A percentile compares a stretch with the other conserved stretches of the same genome.
Conservation (phyloP, 2,329 filamentous ascomycete genomes). For the Aspergillus unguis region DNA sequence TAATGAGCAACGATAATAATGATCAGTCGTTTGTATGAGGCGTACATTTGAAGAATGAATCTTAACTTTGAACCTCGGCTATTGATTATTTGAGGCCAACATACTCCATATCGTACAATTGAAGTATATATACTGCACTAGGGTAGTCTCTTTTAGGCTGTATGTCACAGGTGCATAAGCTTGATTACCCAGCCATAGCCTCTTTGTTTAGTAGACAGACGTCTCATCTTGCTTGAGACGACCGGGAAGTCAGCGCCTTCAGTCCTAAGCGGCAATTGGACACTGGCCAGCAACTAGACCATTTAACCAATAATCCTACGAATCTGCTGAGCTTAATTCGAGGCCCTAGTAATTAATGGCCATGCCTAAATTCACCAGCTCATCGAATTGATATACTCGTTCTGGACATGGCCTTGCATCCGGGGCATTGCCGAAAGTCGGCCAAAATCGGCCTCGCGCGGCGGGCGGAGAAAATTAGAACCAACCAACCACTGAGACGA, state of each 20-base stretch:
- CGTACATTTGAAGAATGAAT: not conserved
- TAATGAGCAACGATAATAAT: slow-evolving; percentile 30
- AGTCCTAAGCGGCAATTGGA: no score
- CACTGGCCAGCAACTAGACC: no score
- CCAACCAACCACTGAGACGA: slow-evolving; percentile 33
- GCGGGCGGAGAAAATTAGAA: slow-evolving; percentile 27
- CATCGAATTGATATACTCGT: no score
- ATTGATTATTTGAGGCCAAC: not conserved
- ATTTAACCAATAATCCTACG: no score
- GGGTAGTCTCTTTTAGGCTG: not conserved
- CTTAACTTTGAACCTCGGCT: not conserved
- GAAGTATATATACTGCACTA: no score
- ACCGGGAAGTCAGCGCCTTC: no score
- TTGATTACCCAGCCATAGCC: no score
- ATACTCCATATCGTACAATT: not conserved
- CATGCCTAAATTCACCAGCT: no score
- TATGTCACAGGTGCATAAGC: no score
- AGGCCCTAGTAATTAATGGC: no score
- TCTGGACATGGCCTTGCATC: no score
- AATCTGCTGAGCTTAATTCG: no score
- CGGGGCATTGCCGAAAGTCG: slow-evolving; percentile 24
- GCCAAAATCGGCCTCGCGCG: slow-evolving; percentile 33
- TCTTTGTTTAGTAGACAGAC: not conserved
- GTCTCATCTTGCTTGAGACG: not conserved
- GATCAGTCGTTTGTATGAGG: not conserved